A percentile compares a stretch with the other conserved stretches of the same genome.
These are phyloP conservation scores for Penicillium longicatenatum DNA, from an alignment of 495 filamentous ascomycete species.

Conservation along the genomic window DNA sequence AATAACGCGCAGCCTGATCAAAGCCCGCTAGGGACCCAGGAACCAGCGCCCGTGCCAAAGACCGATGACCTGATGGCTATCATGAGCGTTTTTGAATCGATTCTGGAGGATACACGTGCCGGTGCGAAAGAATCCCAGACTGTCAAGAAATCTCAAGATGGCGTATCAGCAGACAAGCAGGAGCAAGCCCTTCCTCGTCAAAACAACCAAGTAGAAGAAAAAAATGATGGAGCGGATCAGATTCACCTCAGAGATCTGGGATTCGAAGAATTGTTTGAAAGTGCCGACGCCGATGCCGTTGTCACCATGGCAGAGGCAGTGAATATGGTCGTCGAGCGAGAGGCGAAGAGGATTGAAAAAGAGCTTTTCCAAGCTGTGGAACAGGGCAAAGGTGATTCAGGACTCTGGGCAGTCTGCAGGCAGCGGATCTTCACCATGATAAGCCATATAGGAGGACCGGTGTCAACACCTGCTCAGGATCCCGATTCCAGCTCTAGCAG, in stretches of 20 bases:
- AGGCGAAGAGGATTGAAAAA: constrained; percentile 29
- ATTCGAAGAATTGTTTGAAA: neutral
- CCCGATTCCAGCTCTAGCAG: neutral
- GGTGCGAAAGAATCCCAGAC: neutral
- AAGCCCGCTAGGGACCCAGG: constrained; percentile 7
- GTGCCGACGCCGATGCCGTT: constrained; percentile 5
- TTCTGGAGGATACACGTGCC: neutral
- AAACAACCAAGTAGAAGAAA: neutral
- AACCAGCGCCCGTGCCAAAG: neutral
- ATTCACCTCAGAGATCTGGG: neutral
- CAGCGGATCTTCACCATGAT: constrained; percentile 68
- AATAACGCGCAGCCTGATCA: neutral
- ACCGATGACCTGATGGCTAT: constrained; percentile 9
- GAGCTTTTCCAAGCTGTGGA: constrained; percentile 32
- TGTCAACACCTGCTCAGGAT: neutral
- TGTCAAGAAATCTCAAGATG: neutral
- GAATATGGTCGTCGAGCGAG: constrained; percentile 30
- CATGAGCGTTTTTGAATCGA: constrained; percentile 1
- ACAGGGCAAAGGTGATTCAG: constrained; percentile 59
- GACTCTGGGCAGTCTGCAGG: constrained; percentile 72
- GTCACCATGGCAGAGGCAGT: constrained; percentile 29
- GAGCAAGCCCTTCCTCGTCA: neutral
- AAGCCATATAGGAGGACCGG: constrained; percentile 33
- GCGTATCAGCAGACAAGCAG: neutral
- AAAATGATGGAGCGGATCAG: neutral